Evolutionary conservation across 805 yeast species (phyloP).

Genomic region (Metschnikowia henanensis): DNA sequence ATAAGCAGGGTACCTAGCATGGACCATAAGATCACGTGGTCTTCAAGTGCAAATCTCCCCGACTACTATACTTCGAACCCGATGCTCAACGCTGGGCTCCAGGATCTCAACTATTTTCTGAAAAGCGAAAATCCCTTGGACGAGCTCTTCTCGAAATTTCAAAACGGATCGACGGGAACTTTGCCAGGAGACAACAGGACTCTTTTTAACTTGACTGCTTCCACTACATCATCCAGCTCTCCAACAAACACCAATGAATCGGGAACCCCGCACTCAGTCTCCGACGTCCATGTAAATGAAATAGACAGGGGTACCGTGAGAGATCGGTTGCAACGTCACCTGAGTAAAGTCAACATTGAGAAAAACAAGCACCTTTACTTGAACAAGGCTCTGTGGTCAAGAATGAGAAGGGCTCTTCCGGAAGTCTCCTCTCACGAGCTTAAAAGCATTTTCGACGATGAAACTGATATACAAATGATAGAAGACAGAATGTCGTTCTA

Average conservation of each 20-base stretch:
- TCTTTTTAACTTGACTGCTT: slow-evolving; percentile 2
- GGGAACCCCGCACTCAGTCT: slow-evolving; percentile 17
- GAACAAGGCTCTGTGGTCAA: slow-evolving; percentile 36
- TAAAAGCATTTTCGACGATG: slow-evolving; percentile 26
- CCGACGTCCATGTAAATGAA: slow-evolving; percentile 11
- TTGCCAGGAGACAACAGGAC: slow-evolving; percentile 4
- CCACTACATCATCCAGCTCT: slow-evolving; percentile 31
- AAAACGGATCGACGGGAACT: slow-evolving; percentile 4
- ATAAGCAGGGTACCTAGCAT: background rate
- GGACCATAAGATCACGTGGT: background rate
- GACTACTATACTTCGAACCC: slow-evolving; percentile 10
- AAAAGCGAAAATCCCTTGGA: slow-evolving; percentile 41
- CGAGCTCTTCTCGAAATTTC: slow-evolving; percentile 26
- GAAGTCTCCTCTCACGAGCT: slow-evolving; percentile 26
- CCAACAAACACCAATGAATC: slow-evolving; percentile 33
- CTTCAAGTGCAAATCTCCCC: background rate
- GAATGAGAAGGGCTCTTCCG: slow-evolving; percentile 31
- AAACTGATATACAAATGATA: slow-evolving; percentile 22
- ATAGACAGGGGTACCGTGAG: slow-evolving; percentile 7
- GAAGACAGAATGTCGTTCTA: slow-evolving; percentile 38
- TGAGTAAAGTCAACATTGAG: slow-evolving; percentile 22
- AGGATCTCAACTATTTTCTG: slow-evolving; percentile 38
- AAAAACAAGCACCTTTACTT: slow-evolving; percentile 39
- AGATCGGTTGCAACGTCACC: slow-evolving; percentile 20
- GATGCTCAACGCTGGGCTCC: slow-evolving; percentile 26